A percentile compares a stretch with the other conserved stretches of the same genome.
phyloP scores from a whole-genome alignment of 768 basidiomycete species.

The Jaapia argillacea region DNA sequence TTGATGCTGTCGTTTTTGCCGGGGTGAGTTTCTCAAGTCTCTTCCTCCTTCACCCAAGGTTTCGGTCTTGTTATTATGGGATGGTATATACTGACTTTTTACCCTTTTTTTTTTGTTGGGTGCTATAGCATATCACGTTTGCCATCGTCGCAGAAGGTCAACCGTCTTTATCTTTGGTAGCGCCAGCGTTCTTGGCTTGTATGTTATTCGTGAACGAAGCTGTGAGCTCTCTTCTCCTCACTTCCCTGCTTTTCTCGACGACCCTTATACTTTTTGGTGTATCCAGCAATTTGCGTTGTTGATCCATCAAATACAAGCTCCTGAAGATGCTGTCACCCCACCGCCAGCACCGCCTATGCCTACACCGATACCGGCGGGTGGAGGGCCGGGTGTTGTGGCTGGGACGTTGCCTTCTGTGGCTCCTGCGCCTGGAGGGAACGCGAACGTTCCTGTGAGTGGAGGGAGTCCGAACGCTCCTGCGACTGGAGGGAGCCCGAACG shows the following conservation, averaged over 20 bases:
- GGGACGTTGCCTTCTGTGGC: too few species aligned
- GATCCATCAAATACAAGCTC: constrained; percentile 75
- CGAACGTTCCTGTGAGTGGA: too few species aligned
- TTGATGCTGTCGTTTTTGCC: constrained; percentile 80
- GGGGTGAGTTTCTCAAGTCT: constrained; percentile 28
- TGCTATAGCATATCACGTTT: constrained; percentile 79
- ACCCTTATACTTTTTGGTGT: constrained; percentile 4
- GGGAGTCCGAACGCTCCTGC: too few species aligned
- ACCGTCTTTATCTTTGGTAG: constrained; percentile 70
- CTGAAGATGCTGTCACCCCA: constrained; percentile 55
- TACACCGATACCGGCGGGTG: constrained; percentile 5
- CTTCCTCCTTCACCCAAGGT: background rate
- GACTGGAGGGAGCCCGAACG: too few species aligned
- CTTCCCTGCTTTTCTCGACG: background rate
- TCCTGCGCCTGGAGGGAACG: too few species aligned
- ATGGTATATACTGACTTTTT: too few species aligned
- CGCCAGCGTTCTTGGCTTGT: constrained; percentile 78
- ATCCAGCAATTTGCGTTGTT: constrained; percentile 80
- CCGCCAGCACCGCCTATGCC: constrained; percentile 18
- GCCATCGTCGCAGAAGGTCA: constrained; percentile 78
- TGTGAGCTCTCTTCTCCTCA: constrained; percentile 32
- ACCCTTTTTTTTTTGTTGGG: too few species aligned
- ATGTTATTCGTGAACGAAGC: constrained; percentile 76
- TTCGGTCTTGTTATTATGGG: too few species aligned
- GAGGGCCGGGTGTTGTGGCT: too few species aligned